Evolutionary conservation across 768 basidiomycete species (phyloP).

Genomic region (Hemileccinum rubropunctum): DNA sequence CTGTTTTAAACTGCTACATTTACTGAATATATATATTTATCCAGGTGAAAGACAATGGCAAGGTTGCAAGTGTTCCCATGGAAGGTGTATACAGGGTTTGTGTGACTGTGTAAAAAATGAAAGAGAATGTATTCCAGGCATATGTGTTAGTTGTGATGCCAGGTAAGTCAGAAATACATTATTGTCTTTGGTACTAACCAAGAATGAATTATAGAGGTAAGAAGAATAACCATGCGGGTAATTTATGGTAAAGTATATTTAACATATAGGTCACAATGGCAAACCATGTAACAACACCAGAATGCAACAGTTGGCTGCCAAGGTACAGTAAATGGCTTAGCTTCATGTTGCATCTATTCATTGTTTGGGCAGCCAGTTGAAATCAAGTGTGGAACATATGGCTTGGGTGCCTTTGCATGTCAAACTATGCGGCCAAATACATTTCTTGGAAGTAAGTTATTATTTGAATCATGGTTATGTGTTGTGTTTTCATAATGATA

Average conservation of each 20-base stretch:
- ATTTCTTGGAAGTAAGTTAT: conserved; percentile 34
- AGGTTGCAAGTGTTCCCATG: conserved; percentile 21
- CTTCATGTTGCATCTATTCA: neutral
- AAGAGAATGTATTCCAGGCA: conserved; percentile 54
- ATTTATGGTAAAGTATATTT: neutral
- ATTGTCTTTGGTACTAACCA: neutral
- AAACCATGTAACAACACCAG: conserved; percentile 28
- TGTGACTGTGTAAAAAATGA: conserved; percentile 37
- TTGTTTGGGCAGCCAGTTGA: conserved; percentile 29
- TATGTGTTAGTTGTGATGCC: conserved; percentile 45
- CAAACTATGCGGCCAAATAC: conserved; percentile 17
- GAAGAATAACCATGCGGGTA: neutral
- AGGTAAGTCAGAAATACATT: conserved; percentile 26
- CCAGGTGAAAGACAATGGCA: conserved; percentile 16
- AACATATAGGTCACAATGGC: conserved; percentile 14
- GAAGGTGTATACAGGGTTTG: conserved; percentile 20
- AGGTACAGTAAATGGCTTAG: conserved; percentile 12
- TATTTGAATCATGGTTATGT: neutral
- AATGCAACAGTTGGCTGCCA: conserved; percentile 21
- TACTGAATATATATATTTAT: neutral
- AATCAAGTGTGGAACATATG: conserved; percentile 36
- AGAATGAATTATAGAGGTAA: conserved; percentile 20
- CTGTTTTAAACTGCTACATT: too few species aligned
- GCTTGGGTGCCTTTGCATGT: conserved; percentile 47
- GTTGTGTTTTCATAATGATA: neutral